Evolutionary conservation across 176 grass and related monocot species (phyloP), one percentile per base, ranked within the genome.

Genomic region (Urochloa ruziziensis): DNA sequence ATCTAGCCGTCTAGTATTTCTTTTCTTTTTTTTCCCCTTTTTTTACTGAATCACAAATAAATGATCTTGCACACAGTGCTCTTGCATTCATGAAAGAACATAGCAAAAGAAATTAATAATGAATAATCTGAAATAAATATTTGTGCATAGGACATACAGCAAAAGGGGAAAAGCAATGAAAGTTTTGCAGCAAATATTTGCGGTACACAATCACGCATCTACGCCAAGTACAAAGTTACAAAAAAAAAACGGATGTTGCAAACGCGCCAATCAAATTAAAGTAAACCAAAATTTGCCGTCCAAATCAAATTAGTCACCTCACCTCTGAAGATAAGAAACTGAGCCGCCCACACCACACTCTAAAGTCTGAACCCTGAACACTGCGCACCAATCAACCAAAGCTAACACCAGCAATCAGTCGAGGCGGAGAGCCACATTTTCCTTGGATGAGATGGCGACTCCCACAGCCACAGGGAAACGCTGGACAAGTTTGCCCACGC

Each of bases 401-500:
- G 8, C 34, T 34, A 30, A 19, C 28, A 53, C 48, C 10, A 40
- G 39, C 17, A 35, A 12, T 48, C 53, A 21, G 12, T 21, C 21
- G 37, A 58, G n/a, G n/a, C n/a, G n/a, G n/a, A n/a, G n/a, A n/a
- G n/a, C n/a, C n/a, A 79, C 53, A 49, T 5, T 61, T 70, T 78
- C 34, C 64, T 79, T 35, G 23, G 80, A 27, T 78, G 18, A 59
- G 73, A 85, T 42, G 21, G 37, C 54, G 64, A 85, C 51, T 30
- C 13, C 28, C 34, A 65, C n/a, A 24, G 24, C 35, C 58, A 75
- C 47, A 15, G n/a, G n/a, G n/a, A 58, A 30, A 30, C 1, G 49
- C 49, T 7, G 37, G 74, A 70, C 63, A 7, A 78, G 4, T 60
- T 68, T 80, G 63, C 63, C 78, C 76, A 62, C 69, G 64, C 66